Evolutionary conservation across 345 rosid genomes (phyloP).

Genomic region (Brassica juncea): DNA sequence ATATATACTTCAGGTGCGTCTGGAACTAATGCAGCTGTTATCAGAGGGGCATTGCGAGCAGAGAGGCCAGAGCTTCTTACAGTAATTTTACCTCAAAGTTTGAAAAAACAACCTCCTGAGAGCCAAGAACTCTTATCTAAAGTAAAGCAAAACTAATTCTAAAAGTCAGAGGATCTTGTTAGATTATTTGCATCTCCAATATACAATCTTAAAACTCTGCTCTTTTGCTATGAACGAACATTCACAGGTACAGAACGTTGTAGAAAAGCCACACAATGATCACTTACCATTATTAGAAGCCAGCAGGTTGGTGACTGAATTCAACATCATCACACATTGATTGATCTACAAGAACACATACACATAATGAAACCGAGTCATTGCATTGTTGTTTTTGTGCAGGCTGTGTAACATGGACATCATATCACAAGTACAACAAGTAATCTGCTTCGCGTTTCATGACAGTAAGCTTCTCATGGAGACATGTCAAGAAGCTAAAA

Average conservation of each 20-base stretch:
- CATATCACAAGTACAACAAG: conserved; percentile 93
- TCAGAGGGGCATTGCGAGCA: conserved; percentile 96
- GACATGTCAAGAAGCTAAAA: conserved; percentile 96
- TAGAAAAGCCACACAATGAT: conserved; percentile 81
- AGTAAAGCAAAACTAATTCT: neutral
- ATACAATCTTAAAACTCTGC: neutral
- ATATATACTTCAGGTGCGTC: neutral
- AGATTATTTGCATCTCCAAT: neutral
- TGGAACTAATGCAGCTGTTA: conserved; percentile 72
- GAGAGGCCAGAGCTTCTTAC: conserved; percentile 94
- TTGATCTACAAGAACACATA: conserved; percentile 6
- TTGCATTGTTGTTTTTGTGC: conserved; percentile 24
- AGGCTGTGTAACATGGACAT: conserved; percentile 97
- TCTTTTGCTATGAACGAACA: neutral
- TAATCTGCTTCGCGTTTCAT: conserved; percentile 94
- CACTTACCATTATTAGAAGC: conserved; percentile 80
- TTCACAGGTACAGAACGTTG: conserved; percentile 69
- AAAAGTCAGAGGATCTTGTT: neutral
- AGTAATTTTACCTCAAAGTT: conserved; percentile 86
- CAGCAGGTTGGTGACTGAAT: conserved; percentile 55
- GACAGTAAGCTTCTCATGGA: conserved; percentile 93
- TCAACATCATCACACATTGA: neutral
- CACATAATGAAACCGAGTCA: conserved; percentile 1
- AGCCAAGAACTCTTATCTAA: neutral
- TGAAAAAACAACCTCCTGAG: conserved; percentile 66